phyloP scores from a whole-genome alignment of 345 rosid species.

The Acer saccharum region DNA sequence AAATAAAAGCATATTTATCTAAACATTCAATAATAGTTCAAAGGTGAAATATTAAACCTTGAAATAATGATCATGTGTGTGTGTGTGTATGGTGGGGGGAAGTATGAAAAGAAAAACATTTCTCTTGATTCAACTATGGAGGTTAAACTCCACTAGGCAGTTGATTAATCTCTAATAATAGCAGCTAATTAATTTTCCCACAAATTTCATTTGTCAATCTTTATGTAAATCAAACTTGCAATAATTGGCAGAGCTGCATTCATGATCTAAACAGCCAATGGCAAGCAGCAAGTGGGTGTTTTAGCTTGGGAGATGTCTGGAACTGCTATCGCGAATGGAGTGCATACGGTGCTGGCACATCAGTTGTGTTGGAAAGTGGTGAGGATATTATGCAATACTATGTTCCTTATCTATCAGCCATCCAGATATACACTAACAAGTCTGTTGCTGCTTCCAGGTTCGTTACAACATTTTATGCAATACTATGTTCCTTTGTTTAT shows the following conservation, averaged over 20 bases:
- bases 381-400: slow-evolving; percentile 57
- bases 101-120: no score
- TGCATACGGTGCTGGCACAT: slow-evolving; percentile 64
- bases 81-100: no score
- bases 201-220: no score
- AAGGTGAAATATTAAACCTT: no score
- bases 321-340: slow-evolving; percentile 68
- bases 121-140: no score
- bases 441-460: slow-evolving; percentile 50
- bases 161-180: neutral
- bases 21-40: no score
- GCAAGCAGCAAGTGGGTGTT: slow-evolving; percentile 54
- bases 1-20: no score
- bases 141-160: no score
- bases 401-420: slow-evolving; percentile 73
- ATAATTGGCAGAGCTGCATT: slow-evolving; percentile 38
- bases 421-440: slow-evolving; percentile 62
- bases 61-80: no score
- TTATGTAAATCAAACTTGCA: neutral
- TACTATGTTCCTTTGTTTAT: no score
- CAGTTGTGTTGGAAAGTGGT: slow-evolving; percentile 32
- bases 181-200: no score
- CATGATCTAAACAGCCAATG: slow-evolving; percentile 53
- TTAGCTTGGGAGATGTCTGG: slow-evolving; percentile 73
- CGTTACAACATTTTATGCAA: neutral